Conservation (phyloP, 225 moss, liverwort and hornwort species). For the Anthoceros angustus region DNA sequence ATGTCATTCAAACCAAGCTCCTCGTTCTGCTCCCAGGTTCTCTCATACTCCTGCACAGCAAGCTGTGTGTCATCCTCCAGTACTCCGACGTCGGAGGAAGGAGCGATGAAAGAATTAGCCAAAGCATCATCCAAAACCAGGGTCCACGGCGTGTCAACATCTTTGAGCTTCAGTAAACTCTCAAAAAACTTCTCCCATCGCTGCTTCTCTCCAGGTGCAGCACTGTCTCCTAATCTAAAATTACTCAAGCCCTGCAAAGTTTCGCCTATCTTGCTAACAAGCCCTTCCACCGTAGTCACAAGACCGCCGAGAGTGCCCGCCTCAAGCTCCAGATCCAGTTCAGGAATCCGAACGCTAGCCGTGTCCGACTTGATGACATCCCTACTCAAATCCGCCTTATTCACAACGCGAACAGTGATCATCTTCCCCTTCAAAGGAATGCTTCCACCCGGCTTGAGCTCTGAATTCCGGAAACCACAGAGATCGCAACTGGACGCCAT, state of each 20-base stretch:
- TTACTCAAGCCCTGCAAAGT: slow-evolving; percentile 61
- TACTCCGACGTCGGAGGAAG: slow-evolving; percentile 30
- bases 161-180: slow-evolving; percentile 42
- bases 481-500: slow-evolving; percentile 68
- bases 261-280: slow-evolving; percentile 46
- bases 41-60: slow-evolving; percentile 52
- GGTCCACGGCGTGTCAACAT: slow-evolving; percentile 66
- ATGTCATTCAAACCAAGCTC: slow-evolving; percentile 78
- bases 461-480: slow-evolving; percentile 72
- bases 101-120: slow-evolving; percentile 79
- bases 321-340: slow-evolving; percentile 62
- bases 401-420: slow-evolving; percentile 32
- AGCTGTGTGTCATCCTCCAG: slow-evolving; percentile 45
- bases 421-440: slow-evolving; percentile 60
- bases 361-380: slow-evolving; percentile 92
- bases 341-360: slow-evolving; percentile 53
- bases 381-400: slow-evolving; percentile 39
- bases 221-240: slow-evolving; percentile 71
- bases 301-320: slow-evolving; percentile 74
- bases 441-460: slow-evolving; percentile 78
- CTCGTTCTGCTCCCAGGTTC: slow-evolving; percentile 59
- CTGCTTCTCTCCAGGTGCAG: slow-evolving; percentile 48
- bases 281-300: slow-evolving; percentile 78
- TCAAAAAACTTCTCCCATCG: slow-evolving; percentile 66
- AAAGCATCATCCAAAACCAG: slow-evolving; percentile 61